phyloP scores from a whole-genome alignment of 208 protist species.

The Leishmania amazonensis region DNA sequence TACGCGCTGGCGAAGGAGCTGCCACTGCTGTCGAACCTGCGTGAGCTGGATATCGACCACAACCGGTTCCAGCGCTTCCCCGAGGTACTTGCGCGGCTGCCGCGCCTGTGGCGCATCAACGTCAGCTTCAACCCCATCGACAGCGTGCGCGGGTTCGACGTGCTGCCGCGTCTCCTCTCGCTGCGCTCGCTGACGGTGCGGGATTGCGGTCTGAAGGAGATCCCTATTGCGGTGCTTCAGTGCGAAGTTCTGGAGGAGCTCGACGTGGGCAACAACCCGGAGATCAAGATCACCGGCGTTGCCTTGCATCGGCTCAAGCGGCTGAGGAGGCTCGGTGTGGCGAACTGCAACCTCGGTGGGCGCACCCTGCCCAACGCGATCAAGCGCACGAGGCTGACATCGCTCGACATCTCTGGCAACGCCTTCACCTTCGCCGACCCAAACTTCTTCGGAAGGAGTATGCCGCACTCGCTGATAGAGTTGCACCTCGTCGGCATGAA shows the following conservation, averaged over 20 bases:
- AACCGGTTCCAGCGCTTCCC: constrained; percentile 81
- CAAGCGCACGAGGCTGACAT: constrained; percentile 46
- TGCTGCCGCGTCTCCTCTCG: constrained; percentile 46
- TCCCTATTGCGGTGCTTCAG: constrained; percentile 53
- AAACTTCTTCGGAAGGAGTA: constrained; percentile 72
- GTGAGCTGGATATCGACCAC: constrained; percentile 74
- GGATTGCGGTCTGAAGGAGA: constrained; percentile 48
- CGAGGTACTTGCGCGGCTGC: constrained; percentile 54
- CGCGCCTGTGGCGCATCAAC: constrained; percentile 59
- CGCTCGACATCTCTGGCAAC: constrained; percentile 85
- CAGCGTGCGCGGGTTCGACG: constrained; percentile 43
- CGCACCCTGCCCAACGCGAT: constrained; percentile 61
- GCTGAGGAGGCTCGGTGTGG: constrained; percentile 59
- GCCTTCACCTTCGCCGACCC: constrained; percentile 61
- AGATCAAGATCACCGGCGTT: constrained; percentile 49
- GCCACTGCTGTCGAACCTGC: constrained; percentile 62
- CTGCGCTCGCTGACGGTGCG: constrained; percentile 59
- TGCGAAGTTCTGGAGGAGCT: constrained; percentile 60
- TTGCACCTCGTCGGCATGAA: constrained; percentile 68
- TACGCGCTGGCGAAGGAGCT: constrained; percentile 85
- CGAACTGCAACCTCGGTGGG: constrained; percentile 67
- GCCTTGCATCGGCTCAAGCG: constrained; percentile 45
- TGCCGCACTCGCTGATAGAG: constrained; percentile 64
- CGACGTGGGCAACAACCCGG: constrained; percentile 77
- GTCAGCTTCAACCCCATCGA: constrained; percentile 76